Percentiles rank a stretch among this genome's conserved stretches.
Evolutionary conservation across 495 filamentous ascomycete species (phyloP).

Genomic region (Lepraria neglecta): DNA sequence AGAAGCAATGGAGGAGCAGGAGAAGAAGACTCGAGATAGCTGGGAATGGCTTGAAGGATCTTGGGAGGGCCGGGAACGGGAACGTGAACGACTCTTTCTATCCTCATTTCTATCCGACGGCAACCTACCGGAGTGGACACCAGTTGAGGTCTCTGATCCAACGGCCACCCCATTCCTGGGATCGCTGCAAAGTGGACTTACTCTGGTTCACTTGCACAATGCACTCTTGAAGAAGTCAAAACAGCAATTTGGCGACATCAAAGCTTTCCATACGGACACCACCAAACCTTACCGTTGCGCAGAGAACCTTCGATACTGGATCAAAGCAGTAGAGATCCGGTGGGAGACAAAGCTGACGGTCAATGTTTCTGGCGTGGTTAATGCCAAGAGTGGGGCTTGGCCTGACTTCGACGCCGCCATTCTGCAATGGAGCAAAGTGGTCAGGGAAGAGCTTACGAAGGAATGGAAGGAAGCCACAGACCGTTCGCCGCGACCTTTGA

Average conservation of each 20-base stretch:
- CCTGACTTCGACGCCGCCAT: slow-evolving; percentile 72
- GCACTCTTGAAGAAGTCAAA: slow-evolving; percentile 75
- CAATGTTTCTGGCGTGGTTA: slow-evolving; percentile 80
- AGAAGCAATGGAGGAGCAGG: slow-evolving; percentile 64
- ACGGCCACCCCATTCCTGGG: slow-evolving; percentile 72
- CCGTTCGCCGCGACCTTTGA: background rate
- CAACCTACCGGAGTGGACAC: slow-evolving; percentile 63
- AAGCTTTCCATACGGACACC: slow-evolving; percentile 77
- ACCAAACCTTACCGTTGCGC: slow-evolving; percentile 89
- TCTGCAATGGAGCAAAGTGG: slow-evolving; percentile 67
- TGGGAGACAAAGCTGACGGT: slow-evolving; percentile 86
- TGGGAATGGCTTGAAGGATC: slow-evolving; percentile 78
- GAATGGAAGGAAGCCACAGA: slow-evolving; percentile 46
- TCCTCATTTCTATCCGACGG: slow-evolving; percentile 60
- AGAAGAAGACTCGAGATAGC: slow-evolving; percentile 60
- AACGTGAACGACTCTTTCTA: slow-evolving; percentile 65
- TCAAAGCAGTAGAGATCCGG: slow-evolving; percentile 88
- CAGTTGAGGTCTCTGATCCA: slow-evolving; percentile 45
- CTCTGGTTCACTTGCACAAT: slow-evolving; percentile 84
- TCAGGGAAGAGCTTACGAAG: slow-evolving; percentile 66
- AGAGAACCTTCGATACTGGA: slow-evolving; percentile 91
- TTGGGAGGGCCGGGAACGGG: slow-evolving; percentile 70
- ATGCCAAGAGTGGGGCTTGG: slow-evolving; percentile 64
- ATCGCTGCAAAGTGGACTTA: slow-evolving; percentile 67
- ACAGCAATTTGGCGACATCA: slow-evolving; percentile 85